Evolutionary conservation across 1,284 basidiomycete genomes (phyloP).

Genomic region (Tilletiopsis washingtonensis): DNA sequence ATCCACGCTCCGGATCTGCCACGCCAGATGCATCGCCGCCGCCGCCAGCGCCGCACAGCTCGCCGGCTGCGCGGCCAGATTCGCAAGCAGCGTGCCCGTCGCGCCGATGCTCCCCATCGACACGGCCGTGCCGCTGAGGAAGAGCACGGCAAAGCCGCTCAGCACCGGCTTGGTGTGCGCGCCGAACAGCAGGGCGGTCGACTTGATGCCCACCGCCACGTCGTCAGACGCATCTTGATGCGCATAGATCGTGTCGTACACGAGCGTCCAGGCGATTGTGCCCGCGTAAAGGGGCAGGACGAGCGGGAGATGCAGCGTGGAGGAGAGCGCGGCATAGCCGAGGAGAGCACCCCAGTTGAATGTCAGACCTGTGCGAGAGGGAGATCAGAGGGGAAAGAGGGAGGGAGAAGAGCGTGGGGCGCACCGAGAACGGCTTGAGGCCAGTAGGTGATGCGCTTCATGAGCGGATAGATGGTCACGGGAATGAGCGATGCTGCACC

Average conservation of each 20-base stretch:
- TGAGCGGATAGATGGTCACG: slow-evolving; percentile 84
- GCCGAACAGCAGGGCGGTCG: slow-evolving; percentile 80
- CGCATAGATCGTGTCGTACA: slow-evolving; percentile 97
- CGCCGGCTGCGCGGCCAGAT: background rate
- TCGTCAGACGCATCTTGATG: slow-evolving; percentile 97
- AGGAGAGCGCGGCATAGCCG: slow-evolving; percentile 90
- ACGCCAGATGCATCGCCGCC: slow-evolving; percentile 68
- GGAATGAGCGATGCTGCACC: slow-evolving; percentile 83
- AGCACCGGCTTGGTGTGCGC: slow-evolving; percentile 69
- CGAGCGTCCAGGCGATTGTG: slow-evolving; percentile 83
- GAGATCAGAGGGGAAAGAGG: background rate
- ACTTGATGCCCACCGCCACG: slow-evolving; percentile 76
- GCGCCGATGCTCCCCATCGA: background rate
- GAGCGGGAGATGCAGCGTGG: slow-evolving; percentile 51
- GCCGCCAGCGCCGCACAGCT: slow-evolving; percentile 54
- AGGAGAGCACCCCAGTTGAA: slow-evolving; percentile 97
- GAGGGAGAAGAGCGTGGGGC: slow-evolving; percentile 49
- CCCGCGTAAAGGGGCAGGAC: slow-evolving; percentile 80
- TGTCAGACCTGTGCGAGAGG: slow-evolving; percentile 61
- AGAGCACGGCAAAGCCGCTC: slow-evolving; percentile 63
- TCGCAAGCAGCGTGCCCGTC: background rate
- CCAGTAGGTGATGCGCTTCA: slow-evolving; percentile 97
- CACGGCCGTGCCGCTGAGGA: slow-evolving; percentile 34
- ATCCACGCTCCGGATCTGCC: slow-evolving; percentile 62
- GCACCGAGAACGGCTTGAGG: slow-evolving; percentile 62